phyloP scores from a whole-genome alignment of 345 rosid species.

The Citrus maxima region DNA sequence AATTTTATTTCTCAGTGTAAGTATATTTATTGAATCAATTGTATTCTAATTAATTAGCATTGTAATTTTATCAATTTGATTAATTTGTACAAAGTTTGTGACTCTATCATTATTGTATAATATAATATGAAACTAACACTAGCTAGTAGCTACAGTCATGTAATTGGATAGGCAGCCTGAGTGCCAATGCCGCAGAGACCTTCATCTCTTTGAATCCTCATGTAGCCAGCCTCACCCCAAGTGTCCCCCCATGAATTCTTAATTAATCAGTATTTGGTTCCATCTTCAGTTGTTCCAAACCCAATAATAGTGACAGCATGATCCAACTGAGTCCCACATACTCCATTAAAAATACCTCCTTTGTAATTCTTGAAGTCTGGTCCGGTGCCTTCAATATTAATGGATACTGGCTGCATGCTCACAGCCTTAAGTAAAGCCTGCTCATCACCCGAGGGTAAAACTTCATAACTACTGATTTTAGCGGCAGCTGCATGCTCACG shows the following conservation, averaged over 20 bases:
- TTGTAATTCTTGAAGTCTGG: slow-evolving; percentile 18
- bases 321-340: slow-evolving; percentile 25
- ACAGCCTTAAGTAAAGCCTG: slow-evolving; percentile 22
- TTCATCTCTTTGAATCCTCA: slow-evolving; percentile 39
- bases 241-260: slow-evolving; percentile 52
- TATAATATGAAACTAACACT: no score
- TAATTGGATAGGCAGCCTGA: neutral
- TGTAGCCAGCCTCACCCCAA: slow-evolving; percentile 56
- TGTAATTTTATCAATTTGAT: no score
- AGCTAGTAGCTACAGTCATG: neutral
- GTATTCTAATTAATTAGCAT: no score
- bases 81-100: no score
- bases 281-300: slow-evolving; percentile 35
- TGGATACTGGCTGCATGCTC: slow-evolving; percentile 52
- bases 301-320: slow-evolving; percentile 49
- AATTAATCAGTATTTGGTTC: slow-evolving; percentile 44
- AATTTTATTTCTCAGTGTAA: no score
- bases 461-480: slow-evolving; percentile 8
- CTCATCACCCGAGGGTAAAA: slow-evolving; percentile 41
- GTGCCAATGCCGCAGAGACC: neutral
- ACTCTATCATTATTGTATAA: no score
- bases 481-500: neutral
- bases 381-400: slow-evolving; percentile 19
- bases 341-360: slow-evolving; percentile 37
- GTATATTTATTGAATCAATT: no score